These are phyloP conservation scores for Diaporthe vexans DNA, from an alignment of 2,329 filamentous ascomycete genomes.

Conservation along the genomic window DNA sequence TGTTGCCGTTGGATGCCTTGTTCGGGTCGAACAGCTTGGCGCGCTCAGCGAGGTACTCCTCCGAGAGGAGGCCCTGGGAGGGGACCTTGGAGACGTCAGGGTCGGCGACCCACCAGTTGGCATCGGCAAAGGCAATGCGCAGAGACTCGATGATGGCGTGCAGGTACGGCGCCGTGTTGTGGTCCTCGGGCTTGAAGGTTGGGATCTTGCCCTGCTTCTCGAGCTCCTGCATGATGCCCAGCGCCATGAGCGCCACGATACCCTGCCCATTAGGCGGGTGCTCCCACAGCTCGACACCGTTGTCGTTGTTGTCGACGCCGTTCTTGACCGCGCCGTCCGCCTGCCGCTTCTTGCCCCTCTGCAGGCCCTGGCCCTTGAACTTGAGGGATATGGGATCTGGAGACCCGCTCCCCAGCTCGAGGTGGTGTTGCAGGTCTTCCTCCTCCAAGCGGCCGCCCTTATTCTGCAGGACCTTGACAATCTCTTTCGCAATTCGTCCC, in stretches of 20 bases:
- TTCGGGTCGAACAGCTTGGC: constrained; percentile 70
- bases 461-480: constrained; percentile 82
- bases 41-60: constrained; percentile 81
- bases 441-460: constrained; percentile 84
- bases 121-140: constrained; percentile 91
- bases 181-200: constrained; percentile 76
- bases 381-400: constrained; percentile 87
- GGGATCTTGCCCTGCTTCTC: constrained; percentile 83
- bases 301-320: constrained; percentile 49
- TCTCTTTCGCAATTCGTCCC: constrained; percentile 83
- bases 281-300: constrained; percentile 89
- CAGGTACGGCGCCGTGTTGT: constrained; percentile 86
- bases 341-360: constrained; percentile 42
- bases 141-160: constrained; percentile 91
- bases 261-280: constrained; percentile 97
- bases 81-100: constrained; percentile 81
- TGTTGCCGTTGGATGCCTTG: constrained; percentile 74
- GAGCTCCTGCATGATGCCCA: constrained; percentile 91
- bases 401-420: constrained; percentile 77
- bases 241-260: constrained; percentile 92
- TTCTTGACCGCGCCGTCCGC: constrained; percentile 55
- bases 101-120: constrained; percentile 90
- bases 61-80: constrained; percentile 76
- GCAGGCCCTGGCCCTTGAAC: constrained; percentile 75
- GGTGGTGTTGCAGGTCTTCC: constrained; percentile 85